These are phyloP conservation scores for sorghum (Sorghum bicolor) DNA, from an alignment of 176 grass and related monocot species.

Conservation along the genomic window DNA sequence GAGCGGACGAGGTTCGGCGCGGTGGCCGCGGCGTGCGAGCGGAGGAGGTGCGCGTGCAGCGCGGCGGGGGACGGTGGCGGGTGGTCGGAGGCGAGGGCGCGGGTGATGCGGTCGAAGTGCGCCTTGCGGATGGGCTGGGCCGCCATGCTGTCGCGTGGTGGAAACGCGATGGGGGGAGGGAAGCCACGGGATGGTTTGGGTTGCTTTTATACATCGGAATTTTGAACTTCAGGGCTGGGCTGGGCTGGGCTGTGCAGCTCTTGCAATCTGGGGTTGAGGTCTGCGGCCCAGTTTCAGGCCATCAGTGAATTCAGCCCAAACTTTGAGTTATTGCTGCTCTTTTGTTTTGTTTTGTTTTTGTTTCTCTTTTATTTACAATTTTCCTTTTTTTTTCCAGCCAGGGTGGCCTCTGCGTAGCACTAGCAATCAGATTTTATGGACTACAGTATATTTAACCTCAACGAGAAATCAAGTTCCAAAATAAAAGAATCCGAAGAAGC, in stretches of 20 bases:
- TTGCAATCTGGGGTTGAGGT: background rate
- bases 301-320: background rate
- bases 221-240: background rate
- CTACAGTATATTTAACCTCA: background rate
- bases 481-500: background rate
- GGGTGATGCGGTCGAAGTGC: conserved; percentile 11
- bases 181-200: background rate
- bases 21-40: conserved; percentile 16
- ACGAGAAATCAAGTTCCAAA: background rate
- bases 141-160: conserved; percentile 11
- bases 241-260: background rate
- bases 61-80: conserved; percentile 23
- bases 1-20: conserved; percentile 14
- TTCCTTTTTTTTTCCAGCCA: background rate
- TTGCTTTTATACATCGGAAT: background rate
- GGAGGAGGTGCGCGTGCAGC: conserved; percentile 51
- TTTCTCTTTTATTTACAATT: background rate
- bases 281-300: background rate
- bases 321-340: background rate
- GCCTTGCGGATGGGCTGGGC: conserved; percentile 2
- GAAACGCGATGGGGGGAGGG: background rate
- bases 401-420: background rate
- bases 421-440: background rate
- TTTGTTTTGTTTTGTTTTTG: background rate
- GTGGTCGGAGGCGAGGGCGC: conserved; percentile 34